Evolutionary conservation across 495 filamentous ascomycete species (phyloP).

Genomic region (Haplographium delicatum): DNA sequence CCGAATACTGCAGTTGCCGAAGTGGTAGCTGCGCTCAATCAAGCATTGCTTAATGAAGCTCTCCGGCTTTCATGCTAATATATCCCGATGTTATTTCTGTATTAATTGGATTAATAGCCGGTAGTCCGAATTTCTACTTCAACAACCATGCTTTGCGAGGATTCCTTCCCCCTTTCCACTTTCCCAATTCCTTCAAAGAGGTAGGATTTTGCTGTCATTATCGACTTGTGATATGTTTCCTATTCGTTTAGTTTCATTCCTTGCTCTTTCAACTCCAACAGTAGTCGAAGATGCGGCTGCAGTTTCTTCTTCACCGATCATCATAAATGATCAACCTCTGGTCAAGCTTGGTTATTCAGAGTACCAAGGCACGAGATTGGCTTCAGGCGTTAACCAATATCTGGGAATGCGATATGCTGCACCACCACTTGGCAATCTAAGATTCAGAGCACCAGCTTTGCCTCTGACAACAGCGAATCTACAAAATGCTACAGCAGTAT

Average conservation of each 20-base stretch:
- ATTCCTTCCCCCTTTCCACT: neutral
- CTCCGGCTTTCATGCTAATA: neutral
- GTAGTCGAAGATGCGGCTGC: no score
- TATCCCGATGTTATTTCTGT: neutral
- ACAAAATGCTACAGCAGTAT: constrained; percentile 15
- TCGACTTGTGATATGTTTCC: no score
- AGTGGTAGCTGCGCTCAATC: no score
- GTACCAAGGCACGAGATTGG: constrained; percentile 32
- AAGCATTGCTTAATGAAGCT: neutral
- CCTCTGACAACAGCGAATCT: constrained; percentile 2
- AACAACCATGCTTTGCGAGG: neutral
- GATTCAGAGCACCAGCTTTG: constrained; percentile 41
- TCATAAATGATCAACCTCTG: constrained; percentile 2
- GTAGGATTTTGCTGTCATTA: neutral
- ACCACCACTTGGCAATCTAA: constrained; percentile 46
- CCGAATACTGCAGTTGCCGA: no score
- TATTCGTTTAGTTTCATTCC: no score
- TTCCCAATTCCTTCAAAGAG: neutral
- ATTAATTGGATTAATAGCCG: neutral
- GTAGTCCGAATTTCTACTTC: neutral
- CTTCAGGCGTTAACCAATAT: constrained; percentile 26
- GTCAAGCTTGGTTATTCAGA: constrained; percentile 39
- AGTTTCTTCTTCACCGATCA: no score
- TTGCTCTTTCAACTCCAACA: no score
- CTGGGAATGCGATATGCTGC: constrained; percentile 53